Base-by-base conservation (phyloP, 176 grass and related monocot genomes). In the Carex scoparia region DNA sequence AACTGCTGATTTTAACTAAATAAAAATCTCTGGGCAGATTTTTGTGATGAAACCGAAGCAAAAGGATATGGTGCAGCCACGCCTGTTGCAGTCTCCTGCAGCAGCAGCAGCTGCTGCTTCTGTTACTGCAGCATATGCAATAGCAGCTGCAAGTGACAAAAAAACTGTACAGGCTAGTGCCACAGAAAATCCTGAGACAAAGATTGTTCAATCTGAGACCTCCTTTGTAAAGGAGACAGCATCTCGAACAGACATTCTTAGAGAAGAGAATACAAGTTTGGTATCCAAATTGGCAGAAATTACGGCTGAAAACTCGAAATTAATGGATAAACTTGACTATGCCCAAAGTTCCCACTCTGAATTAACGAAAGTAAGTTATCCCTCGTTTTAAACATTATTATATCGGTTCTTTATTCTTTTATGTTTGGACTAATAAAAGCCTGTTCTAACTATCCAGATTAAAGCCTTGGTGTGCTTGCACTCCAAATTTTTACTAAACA, bases 81-180 rank as follows among this genome's bases (percentile, higher is more conserved):
- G 93, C 15, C 88, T 95, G 85, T 84, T 99, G 46, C 93, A 99
- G 85, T 99, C 96, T 79, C 81, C 93, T 54, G 93, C 91, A 0
- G 96, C 93, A 0, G 96, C 93, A 0, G 90, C 93, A 0, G 96
- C 96, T 0, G 91, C 93, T 1, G 91, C 93, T 63, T 99, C 93
- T 83, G 96, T 99, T 53, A 88, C 87, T 84, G 91, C 96, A 85
- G 96, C 93, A 75, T 99, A 91, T 89, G 93, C 93, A 80, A 90
- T 93, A 64, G 87, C 93, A 74, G 81, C 86, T 88, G 83, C 83
- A 82, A 90, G 79, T 65, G 84, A 97, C 81, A 89, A 92, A 75
- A 95, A 90, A 70, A 89, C 80, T 57, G 88, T 65, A 83, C 46
- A 87, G 83, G 74, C 84, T 72, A 85, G 78, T 88, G 74, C 59